Evolutionary conservation across 768 basidiomycete genomes (phyloP), one percentile per base, ranked within the genome.

Genomic region (Collybia nuda): DNA sequence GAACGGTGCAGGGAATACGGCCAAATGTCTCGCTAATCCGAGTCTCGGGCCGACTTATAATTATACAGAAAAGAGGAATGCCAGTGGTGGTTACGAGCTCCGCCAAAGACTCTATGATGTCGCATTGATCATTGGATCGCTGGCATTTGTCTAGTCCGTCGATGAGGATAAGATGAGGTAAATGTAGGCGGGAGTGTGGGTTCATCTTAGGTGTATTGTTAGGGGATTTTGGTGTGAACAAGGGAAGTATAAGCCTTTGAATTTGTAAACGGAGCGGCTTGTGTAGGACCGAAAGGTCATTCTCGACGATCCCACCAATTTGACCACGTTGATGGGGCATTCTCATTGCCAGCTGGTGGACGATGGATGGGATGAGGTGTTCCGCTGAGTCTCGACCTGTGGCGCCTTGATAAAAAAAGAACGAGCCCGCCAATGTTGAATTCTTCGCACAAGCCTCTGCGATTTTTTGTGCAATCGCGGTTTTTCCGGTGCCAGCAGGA

Each of bases 331-430:
- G 2, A 14, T 8, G 18, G 1, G 58, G 54, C 18, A 59, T 47
- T 15, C 44, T 37, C 3, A 48, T 19, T 2, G 47, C 48, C 14
- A 72, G 47, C 26, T 69, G 64, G 7, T 59, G 63, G 0, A 60
- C 60, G 17, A 72, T 38, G 0, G 72, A 69, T 0, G 69, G 50
- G 6, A 71, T 44, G 5, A 74, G 54, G 6, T 57, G 53, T 11
- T 43, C 53, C 3, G 54, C 54, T 15, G 57, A 58, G 15, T 58
- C 61, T 3, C 69, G 59, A 21, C 59, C 58, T 5, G 54, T 26
- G 36, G 63, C 62, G 17, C 57, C 50, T 15, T 68, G 60, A 2
- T 62, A 67, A 58, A 72, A 72, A 43, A 71, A 71, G 56, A 71
- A 71, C 35, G 59, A 64, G 0, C 66, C 68, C n/a, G 59, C 67